Conservation (phyloP, 306 rosid genomes). For the Crataegus laevigata region DNA sequence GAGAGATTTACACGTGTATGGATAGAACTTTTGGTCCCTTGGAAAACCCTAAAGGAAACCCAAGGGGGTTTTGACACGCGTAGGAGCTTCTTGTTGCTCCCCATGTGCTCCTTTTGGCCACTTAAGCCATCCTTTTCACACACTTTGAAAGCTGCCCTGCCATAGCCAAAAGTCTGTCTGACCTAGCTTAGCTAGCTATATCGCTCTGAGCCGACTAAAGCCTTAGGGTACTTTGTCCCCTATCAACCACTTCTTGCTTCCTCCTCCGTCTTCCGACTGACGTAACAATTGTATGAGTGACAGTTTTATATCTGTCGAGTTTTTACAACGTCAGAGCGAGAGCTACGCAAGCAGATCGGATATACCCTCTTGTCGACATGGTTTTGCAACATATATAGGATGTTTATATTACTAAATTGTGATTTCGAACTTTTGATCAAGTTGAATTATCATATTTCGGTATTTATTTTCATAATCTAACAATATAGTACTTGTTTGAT, state of each 20-base stretch:
- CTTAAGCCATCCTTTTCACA: conserved; percentile 3
- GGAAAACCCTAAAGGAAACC: not conserved
- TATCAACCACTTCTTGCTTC: not conserved
- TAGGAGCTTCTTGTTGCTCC: conserved; percentile 21
- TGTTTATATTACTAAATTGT: not conserved
- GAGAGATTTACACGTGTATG: conserved; percentile 32
- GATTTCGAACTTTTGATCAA: not conserved
- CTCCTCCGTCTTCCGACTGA: not conserved
- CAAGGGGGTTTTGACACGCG: conserved; percentile 67
- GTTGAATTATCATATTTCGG: not conserved
- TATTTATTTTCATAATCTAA: too few species aligned
- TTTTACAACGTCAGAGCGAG: too few species aligned
- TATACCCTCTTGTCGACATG: not conserved
- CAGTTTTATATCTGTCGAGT: too few species aligned
- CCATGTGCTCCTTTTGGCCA: conserved; percentile 54
- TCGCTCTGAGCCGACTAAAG: not conserved
- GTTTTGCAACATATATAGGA: not conserved
- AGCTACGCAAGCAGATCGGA: too few species aligned
- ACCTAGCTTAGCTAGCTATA: not conserved
- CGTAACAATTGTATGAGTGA: too few species aligned
- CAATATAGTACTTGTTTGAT: too few species aligned
- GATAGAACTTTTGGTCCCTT: conserved; percentile 53
- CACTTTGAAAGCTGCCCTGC: not conserved
- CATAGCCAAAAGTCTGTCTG: not conserved
- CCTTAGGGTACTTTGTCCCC: not conserved